phyloP scores from a whole-genome alignment of 345 rosid genomes.

The Cardiospermum halicacabum region DNA sequence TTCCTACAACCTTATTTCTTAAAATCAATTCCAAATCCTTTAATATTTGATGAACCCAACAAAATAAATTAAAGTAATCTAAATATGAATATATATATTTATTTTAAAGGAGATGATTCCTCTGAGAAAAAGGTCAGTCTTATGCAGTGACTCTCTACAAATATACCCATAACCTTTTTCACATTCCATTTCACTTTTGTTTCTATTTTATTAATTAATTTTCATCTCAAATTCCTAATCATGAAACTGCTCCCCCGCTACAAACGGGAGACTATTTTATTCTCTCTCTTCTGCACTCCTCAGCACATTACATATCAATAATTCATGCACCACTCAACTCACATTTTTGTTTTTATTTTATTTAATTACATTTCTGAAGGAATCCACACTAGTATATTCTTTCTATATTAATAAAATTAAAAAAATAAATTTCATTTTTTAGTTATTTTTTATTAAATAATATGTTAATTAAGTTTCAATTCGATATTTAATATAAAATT shows the following conservation, averaged over 20 bases:
- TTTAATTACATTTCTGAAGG: background rate
- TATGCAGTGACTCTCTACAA: constrained; percentile 39
- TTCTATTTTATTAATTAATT: constrained; percentile 15
- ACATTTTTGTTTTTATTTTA: background rate
- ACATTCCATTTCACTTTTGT: constrained; percentile 57
- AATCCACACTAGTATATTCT: constrained; percentile 9
- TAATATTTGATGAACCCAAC: background rate
- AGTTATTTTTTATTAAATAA: no score
- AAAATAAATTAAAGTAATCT: background rate
- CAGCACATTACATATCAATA: constrained; percentile 23
- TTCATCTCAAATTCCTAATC: constrained; percentile 32
- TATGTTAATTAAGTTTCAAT: no score
- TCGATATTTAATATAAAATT: no score
- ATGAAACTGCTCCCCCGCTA: constrained; percentile 47
- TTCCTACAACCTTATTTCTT: no score
- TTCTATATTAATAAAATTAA: background rate
- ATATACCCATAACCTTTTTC: constrained; percentile 65
- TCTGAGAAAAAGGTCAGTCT: constrained; percentile 5
- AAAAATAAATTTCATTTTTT: no score
- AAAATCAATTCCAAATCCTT: no score
- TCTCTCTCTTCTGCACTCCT: constrained; percentile 7
- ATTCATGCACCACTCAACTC: constrained; percentile 35
- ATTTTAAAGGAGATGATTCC: constrained; percentile 14
- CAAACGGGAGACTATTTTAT: constrained; percentile 25
- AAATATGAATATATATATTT: no score